phyloP scores from a whole-genome alignment of 1,284 basidiomycete genomes.

The Malassezia psittaci region DNA sequence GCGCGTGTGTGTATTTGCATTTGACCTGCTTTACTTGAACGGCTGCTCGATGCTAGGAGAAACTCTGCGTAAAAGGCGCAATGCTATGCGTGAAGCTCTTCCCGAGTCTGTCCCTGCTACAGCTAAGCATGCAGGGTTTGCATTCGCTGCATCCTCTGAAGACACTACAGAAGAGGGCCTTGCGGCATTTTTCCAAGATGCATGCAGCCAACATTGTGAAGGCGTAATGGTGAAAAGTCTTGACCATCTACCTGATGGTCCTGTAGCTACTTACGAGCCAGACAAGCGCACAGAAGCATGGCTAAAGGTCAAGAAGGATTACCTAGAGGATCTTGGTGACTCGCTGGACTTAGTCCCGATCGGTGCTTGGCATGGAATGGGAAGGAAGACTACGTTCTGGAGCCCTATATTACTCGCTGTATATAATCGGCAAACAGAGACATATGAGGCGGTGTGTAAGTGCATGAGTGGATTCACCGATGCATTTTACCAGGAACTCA shows the following conservation, averaged over 20 bases:
- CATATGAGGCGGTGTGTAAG: slow-evolving; percentile 52
- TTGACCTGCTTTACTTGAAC: slow-evolving; percentile 48
- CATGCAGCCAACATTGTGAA: slow-evolving; percentile 73
- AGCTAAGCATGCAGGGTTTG: slow-evolving; percentile 58
- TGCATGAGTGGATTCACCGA: slow-evolving; percentile 68
- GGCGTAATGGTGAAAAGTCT: slow-evolving; percentile 56
- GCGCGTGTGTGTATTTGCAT: slow-evolving; percentile 41
- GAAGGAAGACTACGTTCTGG: slow-evolving; percentile 88
- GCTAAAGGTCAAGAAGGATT: slow-evolving; percentile 61
- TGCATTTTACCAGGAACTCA: slow-evolving; percentile 59
- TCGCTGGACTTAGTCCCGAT: slow-evolving; percentile 39
- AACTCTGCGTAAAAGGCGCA: slow-evolving; percentile 64
- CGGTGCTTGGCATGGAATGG: slow-evolving; percentile 75
- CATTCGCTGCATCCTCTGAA: slow-evolving; percentile 68
- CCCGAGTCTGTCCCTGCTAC: slow-evolving; percentile 48
- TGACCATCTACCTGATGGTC: slow-evolving; percentile 22
- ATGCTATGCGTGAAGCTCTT: slow-evolving; percentile 55
- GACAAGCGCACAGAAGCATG: slow-evolving; percentile 49
- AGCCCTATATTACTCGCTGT: slow-evolving; percentile 71
- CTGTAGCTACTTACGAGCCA: slow-evolving; percentile 79
- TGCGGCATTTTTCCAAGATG: slow-evolving; percentile 66
- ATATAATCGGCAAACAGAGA: slow-evolving; percentile 63
- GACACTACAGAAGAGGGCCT: slow-evolving; percentile 59
- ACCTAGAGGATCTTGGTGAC: slow-evolving; percentile 58
- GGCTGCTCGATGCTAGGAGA: slow-evolving; percentile 59